A percentile compares a stretch with the other conserved stretches of the same genome.
Conservation (phyloP, 106 monocot genomes). For the Ottelia alismoides region DNA sequence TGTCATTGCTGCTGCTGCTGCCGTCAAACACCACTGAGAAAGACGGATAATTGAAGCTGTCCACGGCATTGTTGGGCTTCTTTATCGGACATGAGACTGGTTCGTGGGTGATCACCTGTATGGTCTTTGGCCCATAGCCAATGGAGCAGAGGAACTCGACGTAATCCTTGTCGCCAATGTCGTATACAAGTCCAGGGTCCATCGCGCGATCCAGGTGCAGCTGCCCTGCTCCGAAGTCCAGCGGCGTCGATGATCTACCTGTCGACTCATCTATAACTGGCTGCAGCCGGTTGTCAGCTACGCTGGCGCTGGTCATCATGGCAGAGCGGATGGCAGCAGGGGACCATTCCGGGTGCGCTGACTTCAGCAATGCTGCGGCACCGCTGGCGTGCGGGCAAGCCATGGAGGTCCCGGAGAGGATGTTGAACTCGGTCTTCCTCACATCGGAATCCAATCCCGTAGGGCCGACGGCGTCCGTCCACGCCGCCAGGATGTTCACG, state of each 20-base stretch:
- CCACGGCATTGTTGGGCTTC: too few relatives aligned
- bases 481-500: conserved; percentile 81
- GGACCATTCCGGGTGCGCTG: conserved; percentile 69
- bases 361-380: conserved; percentile 71
- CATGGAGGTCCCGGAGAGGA: conserved; percentile 91
- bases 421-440: conserved; percentile 75
- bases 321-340: conserved; percentile 82
- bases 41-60: too few relatives aligned
- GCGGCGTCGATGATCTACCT: too few relatives aligned
- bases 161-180: conserved; percentile 21
- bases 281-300: conserved; percentile 50
- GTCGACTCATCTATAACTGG: too few relatives aligned
- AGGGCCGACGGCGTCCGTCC: conserved; percentile 71
- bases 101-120: too few relatives aligned
- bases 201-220: too few relatives aligned
- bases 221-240: too few relatives aligned
- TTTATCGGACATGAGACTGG: too few relatives aligned
- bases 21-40: too few relatives aligned
- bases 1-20: conserved; percentile 52
- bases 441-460: conserved; percentile 68
- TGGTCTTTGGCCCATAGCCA: too few relatives aligned
- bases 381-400: conserved; percentile 90
- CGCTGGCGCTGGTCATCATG: conserved; percentile 80
- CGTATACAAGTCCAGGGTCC: conserved; percentile 83
- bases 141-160: too few relatives aligned